Percentiles rank a stretch among this genome's conserved stretches.
phyloP scores from a whole-genome alignment of 2,329 filamentous ascomycete species.

The Magnaporthiopsis incrustans region DNA sequence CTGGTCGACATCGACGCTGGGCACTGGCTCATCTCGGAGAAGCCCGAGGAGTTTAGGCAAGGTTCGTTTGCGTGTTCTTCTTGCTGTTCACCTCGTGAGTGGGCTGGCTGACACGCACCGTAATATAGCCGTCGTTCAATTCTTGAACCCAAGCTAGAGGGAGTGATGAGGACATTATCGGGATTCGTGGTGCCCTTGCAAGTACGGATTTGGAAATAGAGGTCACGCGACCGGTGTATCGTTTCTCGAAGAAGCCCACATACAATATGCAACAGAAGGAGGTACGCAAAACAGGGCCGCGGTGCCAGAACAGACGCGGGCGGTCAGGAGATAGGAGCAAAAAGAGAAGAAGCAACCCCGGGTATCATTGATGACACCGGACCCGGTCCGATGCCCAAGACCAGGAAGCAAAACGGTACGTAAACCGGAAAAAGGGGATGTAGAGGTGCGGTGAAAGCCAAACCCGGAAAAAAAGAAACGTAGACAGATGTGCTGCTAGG shows the following conservation, averaged over 20 bases:
- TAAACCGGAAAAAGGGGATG: background rate
- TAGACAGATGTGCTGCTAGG: too few species aligned
- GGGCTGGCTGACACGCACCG: background rate
- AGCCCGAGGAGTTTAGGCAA: slow-evolving; percentile 68
- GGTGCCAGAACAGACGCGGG: background rate
- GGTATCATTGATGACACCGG: slow-evolving; percentile 6
- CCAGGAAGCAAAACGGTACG: background rate
- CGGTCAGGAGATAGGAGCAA: background rate
- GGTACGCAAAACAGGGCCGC: background rate
- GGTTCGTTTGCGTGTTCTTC: slow-evolving; percentile 38
- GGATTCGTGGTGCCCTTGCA: too few species aligned
- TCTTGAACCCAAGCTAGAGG: slow-evolving; percentile 23
- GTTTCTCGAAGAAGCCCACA: background rate
- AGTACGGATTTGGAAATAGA: background rate
- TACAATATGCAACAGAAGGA: background rate
- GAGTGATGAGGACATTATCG: background rate
- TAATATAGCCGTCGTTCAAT: slow-evolving; percentile 23
- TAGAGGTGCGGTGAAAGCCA: background rate
- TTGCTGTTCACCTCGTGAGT: background rate
- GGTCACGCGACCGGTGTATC: background rate
- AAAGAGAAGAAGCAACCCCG: background rate
- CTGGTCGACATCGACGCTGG: slow-evolving; percentile 69
- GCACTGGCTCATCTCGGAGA: slow-evolving; percentile 87
- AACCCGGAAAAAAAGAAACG: too few species aligned
- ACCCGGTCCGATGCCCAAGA: background rate